These are phyloP conservation scores for Maudiozyma humilis DNA, from an alignment of 1,139 yeast species.

Conservation along the genomic window DNA sequence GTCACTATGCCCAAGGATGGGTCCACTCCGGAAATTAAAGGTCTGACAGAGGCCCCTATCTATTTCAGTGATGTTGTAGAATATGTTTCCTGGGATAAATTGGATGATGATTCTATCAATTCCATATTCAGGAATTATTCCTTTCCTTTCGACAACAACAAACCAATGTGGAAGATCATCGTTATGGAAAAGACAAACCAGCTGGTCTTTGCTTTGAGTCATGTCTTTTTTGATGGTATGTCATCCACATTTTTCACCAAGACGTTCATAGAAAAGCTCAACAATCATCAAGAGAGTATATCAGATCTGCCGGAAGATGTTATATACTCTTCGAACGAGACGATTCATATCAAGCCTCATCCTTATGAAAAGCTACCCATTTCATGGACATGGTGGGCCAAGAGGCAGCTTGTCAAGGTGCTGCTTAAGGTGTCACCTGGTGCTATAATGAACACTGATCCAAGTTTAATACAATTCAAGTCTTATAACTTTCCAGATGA, in stretches of 20 bases:
- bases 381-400: slow-evolving; percentile 14
- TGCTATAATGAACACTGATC: slow-evolving; percentile 7
- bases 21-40: slow-evolving; percentile 2
- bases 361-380: slow-evolving; percentile 18
- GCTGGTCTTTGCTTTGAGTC: slow-evolving; percentile 20
- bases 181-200: slow-evolving; percentile 13
- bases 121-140: slow-evolving; percentile 16
- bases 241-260: slow-evolving; percentile 21
- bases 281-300: neutral
- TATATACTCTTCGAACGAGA: neutral
- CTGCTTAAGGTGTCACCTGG: slow-evolving; percentile 13
- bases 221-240: slow-evolving; percentile 27
- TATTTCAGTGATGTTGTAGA: slow-evolving; percentile 20
- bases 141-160: slow-evolving; percentile 15
- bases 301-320: neutral
- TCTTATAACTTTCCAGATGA: slow-evolving; percentile 16
- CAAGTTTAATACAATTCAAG: slow-evolving; percentile 15
- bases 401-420: slow-evolving; percentile 11
- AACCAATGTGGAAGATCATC: slow-evolving; percentile 25
- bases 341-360: slow-evolving; percentile 7
- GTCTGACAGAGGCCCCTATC: slow-evolving; percentile 9
- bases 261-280: slow-evolving; percentile 12
- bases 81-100: slow-evolving; percentile 12
- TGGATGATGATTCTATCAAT: slow-evolving; percentile 15
- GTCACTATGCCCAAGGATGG: slow-evolving; percentile 9